Percentiles rank a stretch among this genome's conserved stretches.
phyloP scores from a whole-genome alignment of 768 basidiomycete species.

The Omphalotus guepiniiformis region DNA sequence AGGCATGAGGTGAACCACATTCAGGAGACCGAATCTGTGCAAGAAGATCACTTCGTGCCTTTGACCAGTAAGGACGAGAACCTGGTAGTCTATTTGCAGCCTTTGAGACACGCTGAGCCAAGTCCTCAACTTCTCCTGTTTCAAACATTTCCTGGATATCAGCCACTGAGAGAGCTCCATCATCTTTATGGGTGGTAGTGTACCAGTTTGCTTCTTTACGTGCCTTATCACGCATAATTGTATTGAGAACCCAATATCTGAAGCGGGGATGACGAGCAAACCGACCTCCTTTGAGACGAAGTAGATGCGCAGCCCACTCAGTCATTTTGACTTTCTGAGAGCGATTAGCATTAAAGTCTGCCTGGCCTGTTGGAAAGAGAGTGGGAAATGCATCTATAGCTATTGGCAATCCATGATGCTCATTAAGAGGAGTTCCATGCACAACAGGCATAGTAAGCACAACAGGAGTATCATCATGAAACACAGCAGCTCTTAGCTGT shows the following conservation, averaged over 20 bases:
- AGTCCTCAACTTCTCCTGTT: not conserved
- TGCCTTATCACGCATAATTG: conserved; percentile 1
- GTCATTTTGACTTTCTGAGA: conserved; percentile 1
- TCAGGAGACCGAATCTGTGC: no score
- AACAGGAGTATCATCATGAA: no score
- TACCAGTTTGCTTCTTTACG: no score
- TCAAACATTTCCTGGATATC: no score
- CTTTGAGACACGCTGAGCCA: conserved; percentile 1
- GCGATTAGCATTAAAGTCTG: no score
- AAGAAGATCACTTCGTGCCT: not conserved
- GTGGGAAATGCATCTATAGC: conserved; percentile 5
- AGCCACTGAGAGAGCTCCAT: no score
- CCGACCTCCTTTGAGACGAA: not conserved
- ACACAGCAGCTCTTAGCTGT: no score
- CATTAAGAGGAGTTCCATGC: conserved; percentile 1
- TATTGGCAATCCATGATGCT: not conserved
- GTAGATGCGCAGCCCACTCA: conserved; percentile 1
- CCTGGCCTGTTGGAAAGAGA: conserved; percentile 2
- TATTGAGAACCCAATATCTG: no score
- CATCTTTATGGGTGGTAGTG: no score
- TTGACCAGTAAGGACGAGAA: no score
- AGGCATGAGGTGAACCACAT: conserved; percentile 19
- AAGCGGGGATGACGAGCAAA: conserved; percentile 5
- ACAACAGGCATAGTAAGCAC: not conserved
- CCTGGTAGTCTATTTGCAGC: no score